These are phyloP conservation scores for Mycena sp. DNA, from an alignment of 1,284 basidiomycete genomes.

Conservation along the genomic window DNA sequence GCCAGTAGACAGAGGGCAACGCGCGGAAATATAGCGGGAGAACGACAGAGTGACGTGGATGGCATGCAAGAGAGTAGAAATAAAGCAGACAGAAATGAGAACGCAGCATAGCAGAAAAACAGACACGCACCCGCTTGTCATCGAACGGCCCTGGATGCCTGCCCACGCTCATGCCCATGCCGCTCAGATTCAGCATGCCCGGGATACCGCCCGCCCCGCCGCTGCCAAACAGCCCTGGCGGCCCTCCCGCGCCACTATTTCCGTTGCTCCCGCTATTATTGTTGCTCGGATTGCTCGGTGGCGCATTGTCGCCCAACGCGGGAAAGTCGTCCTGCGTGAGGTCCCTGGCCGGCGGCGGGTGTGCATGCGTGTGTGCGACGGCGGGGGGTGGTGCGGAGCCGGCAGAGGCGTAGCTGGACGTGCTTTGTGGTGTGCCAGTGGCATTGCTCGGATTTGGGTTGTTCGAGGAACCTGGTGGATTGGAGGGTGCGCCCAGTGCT, in stretches of 20 bases:
- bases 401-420: slow-evolving; percentile 68
- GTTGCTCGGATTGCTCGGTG: slow-evolving; percentile 48
- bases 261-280: slow-evolving; percentile 45
- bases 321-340: slow-evolving; percentile 86
- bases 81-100: slow-evolving; percentile 5
- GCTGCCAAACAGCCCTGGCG: slow-evolving; percentile 56
- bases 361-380: slow-evolving; percentile 18
- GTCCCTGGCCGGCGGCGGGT: slow-evolving; percentile 56
- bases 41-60: slow-evolving; percentile 25
- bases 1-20: neutral
- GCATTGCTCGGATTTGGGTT: slow-evolving; percentile 51
- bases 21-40: too few species aligned
- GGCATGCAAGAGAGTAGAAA: neutral
- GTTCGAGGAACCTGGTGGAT: slow-evolving; percentile 44
- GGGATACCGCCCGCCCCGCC: slow-evolving; percentile 52
- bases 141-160: slow-evolving; percentile 71
- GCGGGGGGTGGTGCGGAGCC: slow-evolving; percentile 35
- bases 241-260: slow-evolving; percentile 45
- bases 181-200: slow-evolving; percentile 72
- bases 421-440: slow-evolving; percentile 41
- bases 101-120: slow-evolving; percentile 25
- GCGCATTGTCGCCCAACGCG: slow-evolving; percentile 69
- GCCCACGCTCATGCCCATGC: slow-evolving; percentile 67
- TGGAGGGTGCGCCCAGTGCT: slow-evolving; percentile 68
- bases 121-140: slow-evolving; percentile 68